These are phyloP conservation scores for Wickerhamiella allomyrinae DNA, from an alignment of 805 yeast genomes.

Conservation along the genomic window DNA sequence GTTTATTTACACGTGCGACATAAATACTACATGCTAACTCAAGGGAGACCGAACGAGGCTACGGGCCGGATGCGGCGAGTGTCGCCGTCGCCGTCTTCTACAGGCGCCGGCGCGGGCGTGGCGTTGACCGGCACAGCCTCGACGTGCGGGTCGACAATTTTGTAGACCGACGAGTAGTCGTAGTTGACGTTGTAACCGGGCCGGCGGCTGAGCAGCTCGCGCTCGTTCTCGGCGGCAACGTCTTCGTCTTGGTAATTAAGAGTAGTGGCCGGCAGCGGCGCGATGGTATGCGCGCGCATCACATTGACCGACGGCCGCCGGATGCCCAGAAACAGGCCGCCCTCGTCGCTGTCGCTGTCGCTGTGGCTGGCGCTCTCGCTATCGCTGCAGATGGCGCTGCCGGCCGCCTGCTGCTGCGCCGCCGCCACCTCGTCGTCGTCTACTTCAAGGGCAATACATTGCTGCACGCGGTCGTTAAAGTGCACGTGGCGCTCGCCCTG, in stretches of 20 bases:
- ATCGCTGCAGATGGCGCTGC: neutral
- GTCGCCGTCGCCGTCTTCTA: neutral
- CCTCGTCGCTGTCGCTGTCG: constrained; percentile 34
- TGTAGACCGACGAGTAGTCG: constrained; percentile 12
- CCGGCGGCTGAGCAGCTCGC: constrained; percentile 31
- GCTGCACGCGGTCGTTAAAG: constrained; percentile 88
- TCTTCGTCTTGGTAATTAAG: constrained; percentile 61
- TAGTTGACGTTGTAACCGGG: constrained; percentile 18
- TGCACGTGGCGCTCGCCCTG: constrained; percentile 55
- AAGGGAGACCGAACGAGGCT: neutral
- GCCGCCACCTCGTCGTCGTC: constrained; percentile 6
- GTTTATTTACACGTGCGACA: constrained; percentile 1
- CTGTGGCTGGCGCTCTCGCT: constrained; percentile 26
- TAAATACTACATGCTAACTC: neutral
- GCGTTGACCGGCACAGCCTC: constrained; percentile 11
- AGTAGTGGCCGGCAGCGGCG: constrained; percentile 72
- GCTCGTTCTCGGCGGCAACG: constrained; percentile 45
- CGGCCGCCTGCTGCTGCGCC: constrained; percentile 15
- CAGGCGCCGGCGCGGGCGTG: neutral
- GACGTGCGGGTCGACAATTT: constrained; percentile 19
- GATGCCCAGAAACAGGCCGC: constrained; percentile 53
- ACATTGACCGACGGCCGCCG: constrained; percentile 23
- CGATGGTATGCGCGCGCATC: constrained; percentile 34
- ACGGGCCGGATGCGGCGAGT: neutral
- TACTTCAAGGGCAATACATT: constrained; percentile 63